phyloP scores from a whole-genome alignment of 345 rosid genomes.

The Raphanus sativus region DNA sequence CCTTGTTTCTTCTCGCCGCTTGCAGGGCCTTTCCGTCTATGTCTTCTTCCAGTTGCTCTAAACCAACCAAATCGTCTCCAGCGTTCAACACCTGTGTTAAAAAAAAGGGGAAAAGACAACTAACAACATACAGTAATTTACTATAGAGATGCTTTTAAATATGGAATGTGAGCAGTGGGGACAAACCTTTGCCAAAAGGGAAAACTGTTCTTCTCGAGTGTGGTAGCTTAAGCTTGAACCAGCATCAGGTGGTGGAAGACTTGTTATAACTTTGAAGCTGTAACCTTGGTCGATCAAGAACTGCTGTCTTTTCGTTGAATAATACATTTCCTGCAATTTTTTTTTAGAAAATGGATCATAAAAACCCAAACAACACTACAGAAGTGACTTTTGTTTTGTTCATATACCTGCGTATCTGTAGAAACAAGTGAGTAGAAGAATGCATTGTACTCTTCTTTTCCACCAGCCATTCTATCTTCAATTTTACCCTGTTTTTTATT shows the following conservation, averaged over 20 bases:
- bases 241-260: constrained; percentile 80
- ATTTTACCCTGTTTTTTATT: constrained; percentile 63
- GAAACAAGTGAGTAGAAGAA: constrained; percentile 97
- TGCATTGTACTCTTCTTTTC: constrained; percentile 97
- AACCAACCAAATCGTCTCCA: constrained; percentile 79
- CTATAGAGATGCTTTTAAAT: background rate
- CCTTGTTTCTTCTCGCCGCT: constrained; percentile 59
- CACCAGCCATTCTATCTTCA: constrained; percentile 98
- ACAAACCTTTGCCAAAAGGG: constrained; percentile 57
- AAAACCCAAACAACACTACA: background rate
- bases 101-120: background rate
- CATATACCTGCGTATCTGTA: constrained; percentile 81
- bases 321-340: constrained; percentile 76
- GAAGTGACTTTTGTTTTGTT: background rate
- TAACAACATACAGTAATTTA: background rate
- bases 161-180: background rate
- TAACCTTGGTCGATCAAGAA: constrained; percentile 95
- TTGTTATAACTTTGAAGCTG: constrained; percentile 92
- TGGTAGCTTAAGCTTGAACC: constrained; percentile 76
- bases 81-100: constrained; percentile 57
- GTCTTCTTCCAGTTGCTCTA: constrained; percentile 88
- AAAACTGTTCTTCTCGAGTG: constrained; percentile 69
- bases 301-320: constrained; percentile 89
- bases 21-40: constrained; percentile 82
- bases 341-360: background rate